These are phyloP conservation scores for Hyphopichia pseudoburtonii DNA, from an alignment of 1,139 yeast species.

Conservation along the genomic window DNA sequence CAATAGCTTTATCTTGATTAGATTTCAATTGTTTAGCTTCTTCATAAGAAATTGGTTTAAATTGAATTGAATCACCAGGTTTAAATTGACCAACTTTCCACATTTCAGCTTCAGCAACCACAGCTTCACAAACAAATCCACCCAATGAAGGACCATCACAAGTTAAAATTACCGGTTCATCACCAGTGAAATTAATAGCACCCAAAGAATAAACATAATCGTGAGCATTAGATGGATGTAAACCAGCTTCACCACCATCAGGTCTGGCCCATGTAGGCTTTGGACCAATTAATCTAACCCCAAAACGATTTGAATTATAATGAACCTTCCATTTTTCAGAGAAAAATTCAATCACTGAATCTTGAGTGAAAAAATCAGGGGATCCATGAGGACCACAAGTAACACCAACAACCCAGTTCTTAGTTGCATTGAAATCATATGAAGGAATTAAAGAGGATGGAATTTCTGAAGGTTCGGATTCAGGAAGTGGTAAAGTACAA, in stretches of 20 bases:
- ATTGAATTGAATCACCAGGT: slow-evolving; percentile 84
- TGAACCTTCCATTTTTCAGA: slow-evolving; percentile 86
- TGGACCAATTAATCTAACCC: slow-evolving; percentile 92
- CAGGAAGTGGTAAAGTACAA: slow-evolving; percentile 71
- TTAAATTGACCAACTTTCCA: slow-evolving; percentile 98
- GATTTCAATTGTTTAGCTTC: slow-evolving; percentile 64
- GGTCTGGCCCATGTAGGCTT: slow-evolving; percentile 94
- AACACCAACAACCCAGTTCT: slow-evolving; percentile 85
- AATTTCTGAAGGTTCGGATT: slow-evolving; percentile 56
- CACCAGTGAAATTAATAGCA: slow-evolving; percentile 96
- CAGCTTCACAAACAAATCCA: slow-evolving; percentile 96
- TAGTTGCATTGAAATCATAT: slow-evolving; percentile 36
- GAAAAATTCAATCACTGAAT: slow-evolving; percentile 74
- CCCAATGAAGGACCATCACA: slow-evolving; percentile 98
- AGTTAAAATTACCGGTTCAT: slow-evolving; percentile 94
- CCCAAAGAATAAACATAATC: slow-evolving; percentile 96
- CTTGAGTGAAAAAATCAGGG: slow-evolving; percentile 87
- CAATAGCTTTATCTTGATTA: slow-evolving; percentile 57
- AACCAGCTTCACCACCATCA: slow-evolving; percentile 98
- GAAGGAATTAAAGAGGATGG: slow-evolving; percentile 62
- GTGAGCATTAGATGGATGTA: slow-evolving; percentile 97
- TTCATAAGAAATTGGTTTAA: slow-evolving; percentile 72
- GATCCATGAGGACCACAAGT: slow-evolving; percentile 98
- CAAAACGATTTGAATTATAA: slow-evolving; percentile 94
- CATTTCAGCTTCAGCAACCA: slow-evolving; percentile 92